Percentiles rank a stretch among this genome's conserved stretches.
These are phyloP conservation scores for Glycine tomentella DNA, from an alignment of 306 rosid species.

Conservation along the genomic window DNA sequence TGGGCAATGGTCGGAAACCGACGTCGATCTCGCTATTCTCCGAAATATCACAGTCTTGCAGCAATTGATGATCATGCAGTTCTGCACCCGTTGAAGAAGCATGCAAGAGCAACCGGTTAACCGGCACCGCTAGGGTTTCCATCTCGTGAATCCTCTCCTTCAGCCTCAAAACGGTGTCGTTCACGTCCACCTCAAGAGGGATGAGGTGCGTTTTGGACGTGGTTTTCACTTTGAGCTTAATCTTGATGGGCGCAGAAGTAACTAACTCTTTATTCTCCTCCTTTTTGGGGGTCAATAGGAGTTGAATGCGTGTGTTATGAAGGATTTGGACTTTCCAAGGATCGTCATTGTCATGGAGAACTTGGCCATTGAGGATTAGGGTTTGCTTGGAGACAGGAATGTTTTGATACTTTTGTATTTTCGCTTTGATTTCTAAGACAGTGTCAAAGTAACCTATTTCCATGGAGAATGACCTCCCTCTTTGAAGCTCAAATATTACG, in stretches of 20 bases:
- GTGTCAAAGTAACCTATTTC: slow-evolving; percentile 82
- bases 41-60: slow-evolving; percentile 49
- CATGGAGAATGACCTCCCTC: slow-evolving; percentile 62
- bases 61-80: slow-evolving; percentile 50
- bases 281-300: neutral
- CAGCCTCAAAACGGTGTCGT: slow-evolving; percentile 56
- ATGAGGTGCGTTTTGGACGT: slow-evolving; percentile 43
- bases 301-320: neutral
- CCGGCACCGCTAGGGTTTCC: slow-evolving; percentile 37
- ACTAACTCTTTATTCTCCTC: neutral
- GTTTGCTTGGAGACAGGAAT: slow-evolving; percentile 75
- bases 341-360: slow-evolving; percentile 66
- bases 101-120: slow-evolving; percentile 39
- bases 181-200: slow-evolving; percentile 53
- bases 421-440: slow-evolving; percentile 71
- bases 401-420: slow-evolving; percentile 68
- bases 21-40: slow-evolving; percentile 61
- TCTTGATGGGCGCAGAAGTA: neutral
- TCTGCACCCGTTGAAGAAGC: slow-evolving; percentile 44
- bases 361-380: slow-evolving; percentile 65
- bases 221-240: slow-evolving; percentile 52
- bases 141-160: slow-evolving; percentile 65
- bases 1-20: slow-evolving; percentile 8
- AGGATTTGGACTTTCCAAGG: slow-evolving; percentile 31
- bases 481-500: slow-evolving; percentile 57